These are phyloP conservation scores for Groenewaldozyma salmanticensis DNA, from an alignment of 805 yeast genomes.

Conservation along the genomic window DNA sequence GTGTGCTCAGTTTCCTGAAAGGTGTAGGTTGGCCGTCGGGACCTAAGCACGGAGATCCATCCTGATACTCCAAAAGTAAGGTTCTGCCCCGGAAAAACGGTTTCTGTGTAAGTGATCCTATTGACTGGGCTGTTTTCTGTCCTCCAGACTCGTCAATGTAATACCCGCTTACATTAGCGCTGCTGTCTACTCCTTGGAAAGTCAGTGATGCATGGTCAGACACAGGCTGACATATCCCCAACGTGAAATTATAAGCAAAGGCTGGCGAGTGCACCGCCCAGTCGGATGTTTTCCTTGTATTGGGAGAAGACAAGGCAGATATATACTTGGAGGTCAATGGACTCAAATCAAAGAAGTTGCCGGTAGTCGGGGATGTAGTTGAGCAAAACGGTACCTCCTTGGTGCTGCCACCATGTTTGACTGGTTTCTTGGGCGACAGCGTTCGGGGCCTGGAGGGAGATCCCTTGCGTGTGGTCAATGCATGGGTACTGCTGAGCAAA, in stretches of 20 bases:
- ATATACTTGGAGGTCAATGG: conserved; percentile 27
- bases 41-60: conserved; percentile 40
- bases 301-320: background rate
- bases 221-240: conserved; percentile 47
- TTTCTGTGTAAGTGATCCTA: conserved; percentile 39
- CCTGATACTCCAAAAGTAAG: conserved; percentile 55
- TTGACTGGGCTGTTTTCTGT: conserved; percentile 35
- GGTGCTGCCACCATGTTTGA: background rate
- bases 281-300: conserved; percentile 21
- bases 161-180: conserved; percentile 44
- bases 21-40: conserved; percentile 37
- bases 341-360: conserved; percentile 36
- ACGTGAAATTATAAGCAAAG: conserved; percentile 59
- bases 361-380: conserved; percentile 23
- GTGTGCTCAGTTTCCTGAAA: conserved; percentile 49
- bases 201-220: no score
- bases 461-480: no score
- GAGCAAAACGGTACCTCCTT: conserved; percentile 16
- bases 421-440: no score
- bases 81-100: conserved; percentile 68
- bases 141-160: conserved; percentile 44
- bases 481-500: no score
- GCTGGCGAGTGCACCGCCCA: conserved; percentile 70
- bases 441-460: no score
- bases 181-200: conserved; percentile 22